Conservation (phyloP, 2,329 filamentous ascomycete species). For the Pseudogymnoascus sp. region DNA sequence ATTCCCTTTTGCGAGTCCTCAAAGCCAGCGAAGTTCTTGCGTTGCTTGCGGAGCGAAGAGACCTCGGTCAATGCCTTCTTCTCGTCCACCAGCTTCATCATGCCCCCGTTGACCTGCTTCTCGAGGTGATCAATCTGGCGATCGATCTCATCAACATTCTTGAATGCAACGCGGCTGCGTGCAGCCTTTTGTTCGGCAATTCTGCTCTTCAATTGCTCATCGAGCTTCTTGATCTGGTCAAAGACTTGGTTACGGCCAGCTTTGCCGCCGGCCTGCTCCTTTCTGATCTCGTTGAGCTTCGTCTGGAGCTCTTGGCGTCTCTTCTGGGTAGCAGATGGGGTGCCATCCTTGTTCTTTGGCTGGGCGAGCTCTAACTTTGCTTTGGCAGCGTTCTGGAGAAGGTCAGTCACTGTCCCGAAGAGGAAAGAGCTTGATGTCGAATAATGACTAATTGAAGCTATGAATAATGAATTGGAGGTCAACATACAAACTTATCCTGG, state of each 20-base stretch:
- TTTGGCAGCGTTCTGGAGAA: slow-evolving; percentile 72
- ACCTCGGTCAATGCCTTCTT: slow-evolving; percentile 86
- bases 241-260: slow-evolving; percentile 68
- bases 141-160: slow-evolving; percentile 82
- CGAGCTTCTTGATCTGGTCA: slow-evolving; percentile 87
- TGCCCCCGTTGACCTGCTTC: slow-evolving; percentile 78
- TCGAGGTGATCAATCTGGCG: slow-evolving; percentile 74
- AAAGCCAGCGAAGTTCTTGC: slow-evolving; percentile 84
- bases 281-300: slow-evolving; percentile 76
- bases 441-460: neutral
- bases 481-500: slow-evolving; percentile 62
- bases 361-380: slow-evolving; percentile 79
- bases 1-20: slow-evolving; percentile 85
- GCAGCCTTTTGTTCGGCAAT: slow-evolving; percentile 82
- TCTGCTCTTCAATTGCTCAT: slow-evolving; percentile 79
- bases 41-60: slow-evolving; percentile 74
- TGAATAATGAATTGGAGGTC: slow-evolving; percentile 5
- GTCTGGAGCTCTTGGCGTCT: slow-evolving; percentile 78
- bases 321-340: slow-evolving; percentile 63
- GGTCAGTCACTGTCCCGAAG: slow-evolving; percentile 19
- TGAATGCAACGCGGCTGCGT: slow-evolving; percentile 74
- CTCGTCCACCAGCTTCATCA: slow-evolving; percentile 95
- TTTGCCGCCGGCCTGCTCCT: slow-evolving; percentile 85
- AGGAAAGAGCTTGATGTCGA: neutral
- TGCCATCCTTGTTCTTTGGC: slow-evolving; percentile 67